Evolutionary conservation across 495 filamentous ascomycete species (phyloP), one percentile per base, ranked within the genome.

Genomic region (Articulospora tetracladia): DNA sequence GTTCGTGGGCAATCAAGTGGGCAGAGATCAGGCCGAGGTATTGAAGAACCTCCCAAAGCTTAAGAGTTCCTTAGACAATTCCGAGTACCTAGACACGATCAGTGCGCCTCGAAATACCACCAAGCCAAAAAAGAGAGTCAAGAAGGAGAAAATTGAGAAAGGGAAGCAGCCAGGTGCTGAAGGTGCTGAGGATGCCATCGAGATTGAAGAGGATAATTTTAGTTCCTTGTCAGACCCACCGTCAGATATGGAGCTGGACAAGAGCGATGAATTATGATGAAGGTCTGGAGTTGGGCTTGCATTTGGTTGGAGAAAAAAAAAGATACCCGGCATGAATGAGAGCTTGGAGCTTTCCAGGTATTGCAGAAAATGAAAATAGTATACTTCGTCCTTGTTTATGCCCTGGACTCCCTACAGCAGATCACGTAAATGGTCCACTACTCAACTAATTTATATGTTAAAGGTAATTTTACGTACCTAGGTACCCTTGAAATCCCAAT

Each of bases 31-130:
- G 10, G 24, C 53, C 1, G 58, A 62, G 15, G 32, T 65, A 3
- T 22, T 51, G 20, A 41, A 30, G 6, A 51, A 68, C 11, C 71
- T 79, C 3, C 75, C 80, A 13, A 72, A 79, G 49, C 73, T 89
- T 12, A 67, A 78, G 50, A 77, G 82, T 11, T 70, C 72, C 0
- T 81, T 88, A 62, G 75, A 77, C 27, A 75, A 79, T 60, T 78
- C 78, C 53, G 73, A 84, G 44, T 89, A 85, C 70, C 69, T 89
- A 34, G 87, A 89, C 72, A 72, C 72, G 46, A 84, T 89, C 71
- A 87, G 84, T 70, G 80, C 81, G 24, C 84, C 84, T 3, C 76
- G 51, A 19, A 65, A 64, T 59, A 52, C 49, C 22, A 60, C 46
- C 23, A 65, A 55, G 28, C 79, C 79, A 57, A 82, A 86, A 17